Percentiles rank a stretch among this genome's conserved stretches.
Conservation (phyloP, 805 yeast genomes). For the Candida koratica region DNA sequence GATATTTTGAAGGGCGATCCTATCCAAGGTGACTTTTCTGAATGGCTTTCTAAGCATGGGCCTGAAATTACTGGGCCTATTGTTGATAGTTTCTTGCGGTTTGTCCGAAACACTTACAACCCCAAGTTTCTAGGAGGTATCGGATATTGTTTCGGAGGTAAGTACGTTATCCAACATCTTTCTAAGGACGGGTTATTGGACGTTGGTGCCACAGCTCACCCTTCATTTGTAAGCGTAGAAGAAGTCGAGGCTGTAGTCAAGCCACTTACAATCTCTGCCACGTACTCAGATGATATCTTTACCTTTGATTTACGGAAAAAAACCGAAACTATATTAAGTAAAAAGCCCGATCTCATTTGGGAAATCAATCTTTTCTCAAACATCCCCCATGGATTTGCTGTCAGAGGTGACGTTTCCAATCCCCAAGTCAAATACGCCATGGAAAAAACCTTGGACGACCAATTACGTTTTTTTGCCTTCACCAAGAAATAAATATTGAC, state of each 20-base stretch:
- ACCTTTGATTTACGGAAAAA: slow-evolving; percentile 57
- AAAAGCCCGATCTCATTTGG: slow-evolving; percentile 45
- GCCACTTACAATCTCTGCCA: slow-evolving; percentile 70
- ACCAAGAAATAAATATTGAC: background rate
- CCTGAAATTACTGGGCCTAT: slow-evolving; percentile 45
- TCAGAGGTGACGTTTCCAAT: slow-evolving; percentile 63
- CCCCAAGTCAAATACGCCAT: slow-evolving; percentile 59
- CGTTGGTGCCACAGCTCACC: slow-evolving; percentile 77
- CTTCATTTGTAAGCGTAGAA: slow-evolving; percentile 64
- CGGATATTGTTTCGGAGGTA: slow-evolving; percentile 88
- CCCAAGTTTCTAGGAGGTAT: slow-evolving; percentile 45
- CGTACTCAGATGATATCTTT: slow-evolving; percentile 66
- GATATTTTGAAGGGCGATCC: slow-evolving; percentile 62
- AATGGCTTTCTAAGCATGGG: slow-evolving; percentile 57
- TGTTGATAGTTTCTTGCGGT: slow-evolving; percentile 44
- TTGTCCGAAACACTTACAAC: slow-evolving; percentile 36
- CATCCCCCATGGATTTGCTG: slow-evolving; percentile 73
- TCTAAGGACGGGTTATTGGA: slow-evolving; percentile 29
- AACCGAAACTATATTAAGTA: slow-evolving; percentile 54
- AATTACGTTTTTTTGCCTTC: slow-evolving; percentile 25
- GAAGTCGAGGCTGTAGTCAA: slow-evolving; percentile 54
- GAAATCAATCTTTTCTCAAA: slow-evolving; percentile 61
- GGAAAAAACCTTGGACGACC: slow-evolving; percentile 56
- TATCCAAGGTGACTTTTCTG: slow-evolving; percentile 14
- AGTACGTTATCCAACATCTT: slow-evolving; percentile 54